Percentiles rank a stretch among this genome's conserved stretches.
Evolutionary conservation across 441 rosid genomes (phyloP).

Genomic region (Euphorbia schlechtendalii): DNA sequence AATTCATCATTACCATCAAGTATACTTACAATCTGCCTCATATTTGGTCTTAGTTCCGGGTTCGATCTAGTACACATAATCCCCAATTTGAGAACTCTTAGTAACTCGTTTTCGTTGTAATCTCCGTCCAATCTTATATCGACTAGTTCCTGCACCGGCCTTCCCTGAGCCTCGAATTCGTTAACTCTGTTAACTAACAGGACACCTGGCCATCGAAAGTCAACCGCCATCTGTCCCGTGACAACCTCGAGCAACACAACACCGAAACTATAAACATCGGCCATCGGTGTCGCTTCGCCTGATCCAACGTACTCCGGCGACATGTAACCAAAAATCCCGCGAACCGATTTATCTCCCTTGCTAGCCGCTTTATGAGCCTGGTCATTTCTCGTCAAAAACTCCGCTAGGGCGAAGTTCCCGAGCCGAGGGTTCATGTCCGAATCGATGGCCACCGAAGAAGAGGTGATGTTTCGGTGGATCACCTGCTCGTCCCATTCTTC

Average conservation of each 20-base stretch:
- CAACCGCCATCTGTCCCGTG: slow-evolving; percentile 81
- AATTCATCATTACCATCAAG: slow-evolving; percentile 68
- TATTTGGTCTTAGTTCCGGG: slow-evolving; percentile 62
- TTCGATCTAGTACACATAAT: slow-evolving; percentile 73
- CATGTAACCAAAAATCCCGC: slow-evolving; percentile 93
- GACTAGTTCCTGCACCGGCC: slow-evolving; percentile 45
- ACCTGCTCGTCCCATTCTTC: slow-evolving; percentile 98
- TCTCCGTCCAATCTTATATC: slow-evolving; percentile 48
- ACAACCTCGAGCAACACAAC: slow-evolving; percentile 82
- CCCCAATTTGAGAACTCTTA: slow-evolving; percentile 56
- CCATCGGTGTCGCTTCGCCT: slow-evolving; percentile 75
- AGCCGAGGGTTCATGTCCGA: slow-evolving; percentile 81
- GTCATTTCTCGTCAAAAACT: slow-evolving; percentile 78
- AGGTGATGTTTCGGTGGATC: slow-evolving; percentile 82
- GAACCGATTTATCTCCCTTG: slow-evolving; percentile 42
- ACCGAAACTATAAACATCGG: slow-evolving; percentile 87
- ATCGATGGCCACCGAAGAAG: slow-evolving; percentile 67
- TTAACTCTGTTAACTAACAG: slow-evolving; percentile 54
- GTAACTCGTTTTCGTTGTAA: slow-evolving; percentile 42
- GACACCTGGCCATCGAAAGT: slow-evolving; percentile 67
- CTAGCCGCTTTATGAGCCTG: slow-evolving; percentile 54
- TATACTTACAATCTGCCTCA: slow-evolving; percentile 76
- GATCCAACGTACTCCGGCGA: slow-evolving; percentile 86
- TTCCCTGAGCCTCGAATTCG: slow-evolving; percentile 38
- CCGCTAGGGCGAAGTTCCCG: slow-evolving; percentile 77